phyloP scores from a whole-genome alignment of 179 eudicot species.

The Beta corolliflora region DNA sequence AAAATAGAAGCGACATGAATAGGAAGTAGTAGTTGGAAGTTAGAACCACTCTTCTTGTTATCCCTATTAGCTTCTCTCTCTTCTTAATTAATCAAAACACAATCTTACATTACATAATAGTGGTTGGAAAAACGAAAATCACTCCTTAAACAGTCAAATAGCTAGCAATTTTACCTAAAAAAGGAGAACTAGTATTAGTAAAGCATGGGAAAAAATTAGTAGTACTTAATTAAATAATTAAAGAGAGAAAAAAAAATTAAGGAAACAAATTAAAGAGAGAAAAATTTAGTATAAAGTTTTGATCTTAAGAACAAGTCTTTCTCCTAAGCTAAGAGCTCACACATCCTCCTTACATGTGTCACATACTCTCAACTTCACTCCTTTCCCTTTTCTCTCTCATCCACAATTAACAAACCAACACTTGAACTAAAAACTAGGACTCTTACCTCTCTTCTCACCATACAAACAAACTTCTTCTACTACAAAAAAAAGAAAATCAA shows the following conservation, averaged over 20 bases:
- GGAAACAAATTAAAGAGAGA: not conserved
- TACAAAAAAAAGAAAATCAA: constrained; percentile 14
- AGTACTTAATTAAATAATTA: not conserved
- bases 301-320: constrained; percentile 30
- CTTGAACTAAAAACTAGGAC: constrained; percentile 74
- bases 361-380: constrained; percentile 39
- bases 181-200: constrained; percentile 6
- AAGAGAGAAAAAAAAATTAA: not conserved
- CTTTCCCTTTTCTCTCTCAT: constrained; percentile 44
- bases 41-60: not conserved
- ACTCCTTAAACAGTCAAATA: constrained; percentile 33
- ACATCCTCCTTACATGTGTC: constrained; percentile 38
- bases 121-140: constrained; percentile 37
- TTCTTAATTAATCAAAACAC: not conserved
- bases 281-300: not conserved
- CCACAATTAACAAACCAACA: constrained; percentile 44
- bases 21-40: not conserved
- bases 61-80: not conserved
- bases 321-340: constrained; percentile 13
- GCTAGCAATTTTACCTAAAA: not conserved
- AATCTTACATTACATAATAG: not conserved
- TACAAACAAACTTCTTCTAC: constrained; percentile 31
- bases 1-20: constrained; percentile 20
- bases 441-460: constrained; percentile 34
- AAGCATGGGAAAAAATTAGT: not conserved